Percentiles rank a stretch among this genome's conserved stretches.
These are phyloP conservation scores for Sporothrix phasma DNA, from an alignment of 2,329 filamentous ascomycete genomes.

Conservation along the genomic window DNA sequence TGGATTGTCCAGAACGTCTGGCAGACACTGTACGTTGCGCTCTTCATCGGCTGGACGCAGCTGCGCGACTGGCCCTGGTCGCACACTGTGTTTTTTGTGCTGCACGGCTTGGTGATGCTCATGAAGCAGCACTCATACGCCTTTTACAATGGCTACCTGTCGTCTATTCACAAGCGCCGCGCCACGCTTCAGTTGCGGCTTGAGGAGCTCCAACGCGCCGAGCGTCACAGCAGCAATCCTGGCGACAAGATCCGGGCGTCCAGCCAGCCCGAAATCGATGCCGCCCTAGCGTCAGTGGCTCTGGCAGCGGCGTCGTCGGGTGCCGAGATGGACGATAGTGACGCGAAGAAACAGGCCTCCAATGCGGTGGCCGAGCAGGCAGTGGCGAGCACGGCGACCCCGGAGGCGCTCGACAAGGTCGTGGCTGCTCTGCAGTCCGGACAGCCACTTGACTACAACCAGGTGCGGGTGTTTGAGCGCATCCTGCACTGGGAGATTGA, in stretches of 20 bases:
- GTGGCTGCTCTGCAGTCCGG: constrained; percentile 52
- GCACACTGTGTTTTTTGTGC: constrained; percentile 66
- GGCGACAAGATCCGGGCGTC: not conserved
- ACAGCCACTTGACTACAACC: constrained; percentile 48
- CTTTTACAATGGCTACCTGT: constrained; percentile 69
- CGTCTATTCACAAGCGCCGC: constrained; percentile 45
- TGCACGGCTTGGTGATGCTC: constrained; percentile 64
- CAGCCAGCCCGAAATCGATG: constrained; percentile 28
- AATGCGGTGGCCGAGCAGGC: not conserved
- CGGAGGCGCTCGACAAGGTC: constrained; percentile 42
- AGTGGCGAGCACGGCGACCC: not conserved
- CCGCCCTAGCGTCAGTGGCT: constrained; percentile 27
- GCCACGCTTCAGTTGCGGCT: constrained; percentile 37
- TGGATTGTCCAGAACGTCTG: constrained; percentile 69
- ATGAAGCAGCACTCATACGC: constrained; percentile 80
- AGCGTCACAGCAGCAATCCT: not conserved
- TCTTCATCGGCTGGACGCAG: constrained; percentile 55
- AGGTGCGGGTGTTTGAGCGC: constrained; percentile 53
- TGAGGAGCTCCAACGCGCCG: constrained; percentile 15
- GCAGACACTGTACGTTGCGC: constrained; percentile 55
- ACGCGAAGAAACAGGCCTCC: not conserved
- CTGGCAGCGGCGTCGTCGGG: not conserved
- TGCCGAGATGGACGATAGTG: not conserved
- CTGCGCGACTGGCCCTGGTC: constrained; percentile 74
- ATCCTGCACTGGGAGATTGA: constrained; percentile 59